A percentile compares a stretch with the other conserved stretches of the same genome.
These are phyloP conservation scores for Phycomyces nitens DNA, from an alignment of 192 early-diverging fungal species.

Conservation along the genomic window DNA sequence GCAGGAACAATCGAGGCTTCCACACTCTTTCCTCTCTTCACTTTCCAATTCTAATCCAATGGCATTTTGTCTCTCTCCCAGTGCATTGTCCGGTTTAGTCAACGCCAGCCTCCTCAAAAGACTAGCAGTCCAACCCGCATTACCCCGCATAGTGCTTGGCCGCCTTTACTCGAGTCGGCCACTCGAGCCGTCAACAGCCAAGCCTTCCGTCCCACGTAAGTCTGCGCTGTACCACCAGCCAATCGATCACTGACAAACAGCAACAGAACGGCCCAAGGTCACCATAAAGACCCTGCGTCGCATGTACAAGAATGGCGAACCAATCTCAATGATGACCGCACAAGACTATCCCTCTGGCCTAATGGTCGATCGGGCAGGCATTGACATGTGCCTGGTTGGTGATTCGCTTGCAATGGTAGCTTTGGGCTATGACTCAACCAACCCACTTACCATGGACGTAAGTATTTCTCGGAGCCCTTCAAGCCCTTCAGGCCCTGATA, in stretches of 20 bases:
- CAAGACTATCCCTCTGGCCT: constrained; percentile 92
- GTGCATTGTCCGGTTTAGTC: neutral
- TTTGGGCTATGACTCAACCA: constrained; percentile 84
- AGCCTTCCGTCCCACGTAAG: constrained; percentile 19
- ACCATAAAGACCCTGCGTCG: constrained; percentile 79
- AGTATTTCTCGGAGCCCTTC: constrained; percentile 31
- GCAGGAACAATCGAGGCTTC: neutral
- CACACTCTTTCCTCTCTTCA: neutral
- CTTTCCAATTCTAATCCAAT: neutral
- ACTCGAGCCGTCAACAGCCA: constrained; percentile 5
- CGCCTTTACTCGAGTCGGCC: constrained; percentile 25
- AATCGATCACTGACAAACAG: neutral
- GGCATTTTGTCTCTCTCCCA: neutral
- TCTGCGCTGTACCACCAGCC: neutral
- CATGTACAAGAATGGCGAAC: constrained; percentile 66
- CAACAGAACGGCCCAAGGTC: constrained; percentile 66
- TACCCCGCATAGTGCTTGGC: neutral
- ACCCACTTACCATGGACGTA: constrained; percentile 82
- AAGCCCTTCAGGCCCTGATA: no score
- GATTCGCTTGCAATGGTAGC: constrained; percentile 98
- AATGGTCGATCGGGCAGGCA: constrained; percentile 75
- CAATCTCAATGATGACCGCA: constrained; percentile 94
- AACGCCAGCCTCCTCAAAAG: neutral
- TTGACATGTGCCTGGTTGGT: constrained; percentile 90
- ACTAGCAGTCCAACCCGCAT: constrained; percentile 3